phyloP scores from a whole-genome alignment of 805 yeast genomes.

The Jamesozyma piceae region DNA sequence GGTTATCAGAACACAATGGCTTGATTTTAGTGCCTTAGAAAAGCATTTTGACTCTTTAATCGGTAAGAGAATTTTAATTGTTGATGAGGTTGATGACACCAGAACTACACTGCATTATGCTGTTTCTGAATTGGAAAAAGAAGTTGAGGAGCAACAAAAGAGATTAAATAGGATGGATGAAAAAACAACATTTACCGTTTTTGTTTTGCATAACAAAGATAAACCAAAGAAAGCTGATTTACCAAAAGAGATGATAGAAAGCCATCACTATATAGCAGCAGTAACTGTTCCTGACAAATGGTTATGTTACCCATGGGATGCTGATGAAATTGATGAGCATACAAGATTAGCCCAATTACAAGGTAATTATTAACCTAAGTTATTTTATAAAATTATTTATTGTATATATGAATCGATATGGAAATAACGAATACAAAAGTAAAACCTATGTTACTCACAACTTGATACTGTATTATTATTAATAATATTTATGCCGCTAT shows the following conservation, averaged over 20 bases:
- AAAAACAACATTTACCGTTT: conserved; percentile 59
- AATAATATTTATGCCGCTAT: too few relatives aligned
- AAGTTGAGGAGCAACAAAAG: conserved; percentile 49
- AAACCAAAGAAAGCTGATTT: conserved; percentile 73
- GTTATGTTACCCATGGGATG: conserved; percentile 92
- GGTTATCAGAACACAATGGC: conserved; percentile 84
- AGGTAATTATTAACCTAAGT: conserved; percentile 41
- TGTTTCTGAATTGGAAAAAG: conserved; percentile 55
- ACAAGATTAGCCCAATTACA: conserved; percentile 55
- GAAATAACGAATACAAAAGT: too few relatives aligned
- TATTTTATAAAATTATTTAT: not conserved
- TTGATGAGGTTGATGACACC: conserved; percentile 88
- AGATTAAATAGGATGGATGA: conserved; percentile 50
- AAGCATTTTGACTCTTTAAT: conserved; percentile 66
- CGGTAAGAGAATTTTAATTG: conserved; percentile 73
- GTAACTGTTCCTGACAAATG: conserved; percentile 66
- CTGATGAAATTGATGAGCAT: conserved; percentile 69
- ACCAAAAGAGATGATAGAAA: conserved; percentile 51
- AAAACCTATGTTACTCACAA: too few relatives aligned
- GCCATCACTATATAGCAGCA: conserved; percentile 64
- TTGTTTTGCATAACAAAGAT: conserved; percentile 76
- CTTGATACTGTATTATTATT: too few relatives aligned
- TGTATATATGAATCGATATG: not conserved
- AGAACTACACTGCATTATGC: conserved; percentile 86
- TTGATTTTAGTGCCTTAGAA: conserved; percentile 65